Evolutionary conservation across 2,329 filamentous ascomycete genomes (phyloP), one percentile per base, ranked within the genome.

Genomic region (Trichoderma atrobrunneum): DNA sequence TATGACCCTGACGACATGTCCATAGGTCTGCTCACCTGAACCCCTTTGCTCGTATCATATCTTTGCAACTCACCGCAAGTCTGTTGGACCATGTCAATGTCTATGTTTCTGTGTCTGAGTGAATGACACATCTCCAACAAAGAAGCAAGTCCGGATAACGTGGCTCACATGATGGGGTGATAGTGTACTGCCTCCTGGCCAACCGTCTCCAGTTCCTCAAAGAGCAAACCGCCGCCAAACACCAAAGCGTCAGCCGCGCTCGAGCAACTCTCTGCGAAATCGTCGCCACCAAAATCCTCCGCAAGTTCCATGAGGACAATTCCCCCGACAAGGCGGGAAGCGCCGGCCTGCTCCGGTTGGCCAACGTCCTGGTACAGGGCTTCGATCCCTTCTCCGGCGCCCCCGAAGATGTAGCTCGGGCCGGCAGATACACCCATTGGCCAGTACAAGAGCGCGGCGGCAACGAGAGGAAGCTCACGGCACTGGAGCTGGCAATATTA

Each of bases 341-440:
- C 0, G 81, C 87, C 54, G 91, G 91, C 1, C 84, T 93, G 2
- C 82, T 93, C 0, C 82, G 90, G 2, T 84, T 93, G 6, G 88
- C 91, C 8, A 90, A 91, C 74, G 89, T 93, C 28, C 85, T 93
- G 1, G 90, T 93, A 1, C 89, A 90, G 6, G 90, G 90, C 1
- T 93, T 93, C 74, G 90, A 92, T 75, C 91, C 91, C 1, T 93
- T 93, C 74, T 89, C 93, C 76, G 90, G 90, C 64, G 90, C 90
- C 0, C 91, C 91, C 0, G 79, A 84, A 1, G 85, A 90, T 32
- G 85, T 92, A 28, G 82, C 85, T 48, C 83, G 84, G 14, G 84
- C 87, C 59, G 85, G 85, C 8, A 79, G 82, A 12, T 78, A 80
- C 7, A 76, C 79, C 5, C 82, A 83, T 66, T 84, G 82, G 81